Base-by-base conservation (phyloP, 2,329 filamentous ascomycete genomes). In the Huntiella bhutanensis region DNA sequence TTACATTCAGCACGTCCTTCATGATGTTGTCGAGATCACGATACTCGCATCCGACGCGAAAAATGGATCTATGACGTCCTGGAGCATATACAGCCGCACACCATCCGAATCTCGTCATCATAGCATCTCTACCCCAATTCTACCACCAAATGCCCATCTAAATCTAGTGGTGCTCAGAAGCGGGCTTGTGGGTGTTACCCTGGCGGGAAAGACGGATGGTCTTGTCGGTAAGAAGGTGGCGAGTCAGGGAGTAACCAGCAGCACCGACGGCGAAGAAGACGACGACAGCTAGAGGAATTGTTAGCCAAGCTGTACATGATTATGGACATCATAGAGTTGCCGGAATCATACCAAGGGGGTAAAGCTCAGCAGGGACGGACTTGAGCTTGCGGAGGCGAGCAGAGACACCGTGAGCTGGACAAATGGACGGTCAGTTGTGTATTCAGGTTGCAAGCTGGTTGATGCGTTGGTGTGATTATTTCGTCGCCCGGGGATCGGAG, bases 331-430 rank as follows among this genome's bases (percentile, higher is more conserved):
- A 19, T 13, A 13, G 50, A 51, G 46, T 46, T 16, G 10, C 16
- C 16, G 5, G 12, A 34, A 19, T 44, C 49, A 64, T 79, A 93
- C 87, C 87, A 57, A 98, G 80, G 59, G 91, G 91, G 56, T 87
- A 77, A 74, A 98, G 73, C 73, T 98, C 91, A 56, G 85, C 77
- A 55, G 91, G 91, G 60, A 96, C 81, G 67, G 79, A 78, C 74
- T 82, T 87, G 60, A 95, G 72, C 62, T 77, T 80, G 62, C 87
- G 82, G 58, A 98, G 72, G 62, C 88, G 84, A 71, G 96, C 91
- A 55, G 88, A 94, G 65, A 96, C 77, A 58, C 88, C 95, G 70
- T 96, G 91, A 62, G 85, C 91, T 98, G 37, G 37, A 43, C 4
- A 16, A 8, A 22, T 35, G 33, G 13, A 33, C 15, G 11, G 32